A percentile compares a stretch with the other conserved stretches of the same genome.
These are phyloP conservation scores for Colletotrichum sidae DNA, from an alignment of 2,329 filamentous ascomycete species.

Conservation along the genomic window DNA sequence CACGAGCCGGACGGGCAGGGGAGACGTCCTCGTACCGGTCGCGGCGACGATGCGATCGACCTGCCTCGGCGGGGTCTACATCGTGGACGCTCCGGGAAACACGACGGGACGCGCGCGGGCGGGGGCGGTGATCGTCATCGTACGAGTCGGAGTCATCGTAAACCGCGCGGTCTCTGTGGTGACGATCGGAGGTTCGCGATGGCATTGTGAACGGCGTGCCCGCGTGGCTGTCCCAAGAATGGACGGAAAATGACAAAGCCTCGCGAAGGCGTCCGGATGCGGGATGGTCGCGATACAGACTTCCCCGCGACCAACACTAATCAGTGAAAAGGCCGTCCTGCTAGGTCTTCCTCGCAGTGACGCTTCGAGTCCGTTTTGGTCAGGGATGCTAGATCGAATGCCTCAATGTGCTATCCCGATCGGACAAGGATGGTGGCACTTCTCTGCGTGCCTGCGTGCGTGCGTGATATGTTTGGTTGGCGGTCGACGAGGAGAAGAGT, in stretches of 20 bases:
- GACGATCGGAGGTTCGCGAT: conserved; percentile 24
- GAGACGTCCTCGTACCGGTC: conserved; percentile 12
- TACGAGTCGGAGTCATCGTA: conserved; percentile 29
- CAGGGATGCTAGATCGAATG: too few relatives aligned
- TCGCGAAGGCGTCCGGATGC: conserved; percentile 1
- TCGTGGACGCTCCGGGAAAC: conserved; percentile 22
- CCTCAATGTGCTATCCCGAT: too few relatives aligned
- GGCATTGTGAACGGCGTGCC: conserved; percentile 15
- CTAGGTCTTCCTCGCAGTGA: conserved; percentile 14
- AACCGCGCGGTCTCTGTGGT: conserved; percentile 5
- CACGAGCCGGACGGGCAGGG: conserved; percentile 16
- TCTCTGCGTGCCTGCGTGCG: background rate
- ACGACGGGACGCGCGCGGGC: conserved; percentile 18
- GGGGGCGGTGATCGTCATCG: conserved; percentile 19
- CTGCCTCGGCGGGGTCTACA: conserved; percentile 11
- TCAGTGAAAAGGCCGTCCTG: background rate
- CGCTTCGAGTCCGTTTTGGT: conserved; percentile 6
- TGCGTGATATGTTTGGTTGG: background rate
- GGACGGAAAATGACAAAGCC: background rate
- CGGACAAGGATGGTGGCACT: conserved; percentile 1
- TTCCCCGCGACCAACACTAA: too few relatives aligned
- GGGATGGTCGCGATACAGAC: conserved; percentile 1
- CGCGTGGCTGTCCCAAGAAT: background rate
- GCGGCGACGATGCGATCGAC: conserved; percentile 13
- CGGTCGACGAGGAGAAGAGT: background rate